Evolutionary conservation across 176 grass and related monocot genomes (phyloP).

Genomic region (Oryza nivara): DNA sequence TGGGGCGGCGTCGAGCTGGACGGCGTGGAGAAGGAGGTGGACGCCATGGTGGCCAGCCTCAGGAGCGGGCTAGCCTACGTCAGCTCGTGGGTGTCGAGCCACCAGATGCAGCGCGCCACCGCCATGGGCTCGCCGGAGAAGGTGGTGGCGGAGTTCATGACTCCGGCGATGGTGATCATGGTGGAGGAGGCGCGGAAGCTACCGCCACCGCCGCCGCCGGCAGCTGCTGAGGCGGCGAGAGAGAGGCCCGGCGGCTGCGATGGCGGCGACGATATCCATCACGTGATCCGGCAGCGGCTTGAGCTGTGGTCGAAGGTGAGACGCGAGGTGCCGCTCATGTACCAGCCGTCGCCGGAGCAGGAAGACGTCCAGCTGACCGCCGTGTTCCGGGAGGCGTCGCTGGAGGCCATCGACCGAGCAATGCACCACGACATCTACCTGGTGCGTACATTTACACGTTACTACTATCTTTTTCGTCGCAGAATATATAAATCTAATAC

Average conservation of each 20-base stretch:
- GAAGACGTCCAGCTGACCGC: not conserved
- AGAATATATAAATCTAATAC: too few species aligned
- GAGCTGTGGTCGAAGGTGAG: not conserved
- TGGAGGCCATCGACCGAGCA: constrained; percentile 8
- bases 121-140: not conserved
- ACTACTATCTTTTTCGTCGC: too few species aligned
- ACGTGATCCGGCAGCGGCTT: not conserved
- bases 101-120: constrained; percentile 16
- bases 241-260: too few species aligned
- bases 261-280: not conserved
- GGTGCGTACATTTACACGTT: not conserved
- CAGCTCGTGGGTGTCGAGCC: not conserved
- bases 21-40: not conserved
- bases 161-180: not conserved
- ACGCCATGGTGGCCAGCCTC: not conserved
- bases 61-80: not conserved
- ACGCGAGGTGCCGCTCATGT: not conserved
- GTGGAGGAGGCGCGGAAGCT: not conserved
- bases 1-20: constrained; percentile 7
- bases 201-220: too few species aligned
- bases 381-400: constrained; percentile 12
- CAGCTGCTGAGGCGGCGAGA: too few species aligned
- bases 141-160: not conserved
- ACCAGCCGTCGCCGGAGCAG: not conserved
- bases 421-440: constrained; percentile 32